Base-by-base conservation (phyloP, 2,329 filamentous ascomycete genomes). In the Hirsutella thompsonii region DNA sequence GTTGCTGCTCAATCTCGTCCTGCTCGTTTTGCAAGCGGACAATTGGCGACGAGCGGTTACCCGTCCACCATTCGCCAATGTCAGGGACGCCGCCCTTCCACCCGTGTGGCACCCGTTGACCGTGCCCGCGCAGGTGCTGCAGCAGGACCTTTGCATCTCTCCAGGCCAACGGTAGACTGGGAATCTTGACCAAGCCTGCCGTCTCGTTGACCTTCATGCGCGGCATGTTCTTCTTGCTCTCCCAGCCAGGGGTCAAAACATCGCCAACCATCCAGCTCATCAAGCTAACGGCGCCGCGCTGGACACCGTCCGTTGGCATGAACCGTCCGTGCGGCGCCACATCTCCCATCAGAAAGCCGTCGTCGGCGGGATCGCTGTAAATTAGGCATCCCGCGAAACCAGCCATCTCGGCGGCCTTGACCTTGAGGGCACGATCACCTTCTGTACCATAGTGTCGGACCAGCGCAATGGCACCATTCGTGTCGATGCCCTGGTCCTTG, bases 121-220 rank as follows among this genome's bases (percentile, higher is more conserved):
- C 92, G 47, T 81, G 73, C 0, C 86, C 86, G 50, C 85, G 70
- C 13, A 98, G 69, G 2, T 78, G 73, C 52, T 86, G 73, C 13
- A 98, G 68, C 11, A 98, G 67, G 19, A 76, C 70, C 55, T 92
- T 78, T 0, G 92, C 90, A 60, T 96, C 87, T 48, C 83, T 76
- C 87, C 87, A 95, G 5, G 90, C 76, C 18, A 98, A 67, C 1
- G 92, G 92, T 37, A 98, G 64, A 58, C 88, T 95, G 0, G 92
- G 92, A 36, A 96, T 96, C 39, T 81, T 75, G 20, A 80, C 75
- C 13, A 98, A 68, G 0, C 79, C 89, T 2, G 74, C 65, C 36
- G 82, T 83, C 38, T 90, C 74, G 19, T 82, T 75, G 18, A 79
- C 74, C 38, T 76, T 69, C 52, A 92, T 68, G 38, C 86, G 75